Conservation (phyloP, 1,139 yeast species). For the Waltiozyma sp. region DNA sequence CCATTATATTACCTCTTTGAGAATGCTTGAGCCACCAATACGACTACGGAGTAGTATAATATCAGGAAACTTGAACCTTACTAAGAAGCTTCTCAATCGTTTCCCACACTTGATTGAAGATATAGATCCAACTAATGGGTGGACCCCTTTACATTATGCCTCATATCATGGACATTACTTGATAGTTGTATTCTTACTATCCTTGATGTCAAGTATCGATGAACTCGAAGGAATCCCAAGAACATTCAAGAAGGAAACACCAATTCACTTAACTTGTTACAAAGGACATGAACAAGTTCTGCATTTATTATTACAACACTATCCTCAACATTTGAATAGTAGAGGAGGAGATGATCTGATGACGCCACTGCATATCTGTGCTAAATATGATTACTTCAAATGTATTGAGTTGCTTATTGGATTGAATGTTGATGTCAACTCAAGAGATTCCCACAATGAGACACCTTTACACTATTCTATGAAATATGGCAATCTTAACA, state of each 20-base stretch:
- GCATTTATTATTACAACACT: conserved; percentile 72
- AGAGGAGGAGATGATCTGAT: conserved; percentile 39
- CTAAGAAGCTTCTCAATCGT: conserved; percentile 55
- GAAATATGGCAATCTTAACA: conserved; percentile 59
- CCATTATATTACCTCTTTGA: neutral
- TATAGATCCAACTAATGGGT: conserved; percentile 64
- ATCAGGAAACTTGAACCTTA: conserved; percentile 63
- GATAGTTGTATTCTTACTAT: conserved; percentile 53
- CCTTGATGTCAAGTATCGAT: conserved; percentile 28
- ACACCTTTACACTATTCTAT: conserved; percentile 75
- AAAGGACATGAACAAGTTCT: conserved; percentile 72
- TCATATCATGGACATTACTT: conserved; percentile 72
- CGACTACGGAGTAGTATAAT: conserved; percentile 68
- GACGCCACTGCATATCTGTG: conserved; percentile 70
- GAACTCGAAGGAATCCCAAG: conserved; percentile 36
- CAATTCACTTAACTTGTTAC: conserved; percentile 64
- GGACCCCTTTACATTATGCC: conserved; percentile 87
- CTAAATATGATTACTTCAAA: conserved; percentile 54
- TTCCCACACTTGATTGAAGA: conserved; percentile 73
- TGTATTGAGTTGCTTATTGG: conserved; percentile 64
- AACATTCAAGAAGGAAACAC: conserved; percentile 61
- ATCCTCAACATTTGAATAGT: conserved; percentile 56
- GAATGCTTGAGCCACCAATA: conserved; percentile 50
- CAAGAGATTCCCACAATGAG: conserved; percentile 54
- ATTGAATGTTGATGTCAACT: conserved; percentile 66